Base-by-base conservation (phyloP, 2,329 filamentous ascomycete genomes). In the Pseudogymnoascus sp. region DNA sequence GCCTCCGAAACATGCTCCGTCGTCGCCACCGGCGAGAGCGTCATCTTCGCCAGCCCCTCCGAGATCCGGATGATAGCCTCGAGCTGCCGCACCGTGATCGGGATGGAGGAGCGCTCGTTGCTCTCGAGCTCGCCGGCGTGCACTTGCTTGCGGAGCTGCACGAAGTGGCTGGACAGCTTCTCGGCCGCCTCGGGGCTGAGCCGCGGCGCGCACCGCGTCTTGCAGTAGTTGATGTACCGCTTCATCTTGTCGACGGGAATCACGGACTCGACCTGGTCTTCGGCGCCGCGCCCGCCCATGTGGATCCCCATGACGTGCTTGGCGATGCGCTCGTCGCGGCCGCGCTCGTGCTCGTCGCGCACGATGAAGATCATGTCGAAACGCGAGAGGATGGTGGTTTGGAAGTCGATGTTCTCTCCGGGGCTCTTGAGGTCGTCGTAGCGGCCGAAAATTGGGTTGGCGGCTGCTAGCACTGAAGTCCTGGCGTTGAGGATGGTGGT, bases 291-390 rank as follows among this genome's bases (percentile, higher is more conserved):
- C 13, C 90, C 90, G 64, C 92, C 91, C 90, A 97, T 97, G 71
- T 97, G 93, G 67, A 99, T 93, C 53, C 89, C 87, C 87, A 99
- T 96, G 73, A 99, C 93, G 83, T 99, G 95, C 73, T 88, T 93
- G 11, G 95, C 95, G 72, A 99, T 97, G 3, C 83, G 87, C 78
- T 97, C 91, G 73, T 99, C 95, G 71, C 93, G 90, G 64, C 85
- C 88, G 50, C 91, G 85, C 66, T 93, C 91, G 75, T 99, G 95
- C 66, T 96, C 92, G 75, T 99, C 95, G 70, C 90, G 91, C 67
- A 99, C 93, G 69, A 99, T 97, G 80, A 97, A 99, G 68, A 99
- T 97, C 91, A 99, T 97, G 76, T 99, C 95, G 75, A 99, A 99
- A 83, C 95, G 90, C 2, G 93, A 97, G 68, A 99, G 75, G 71